A percentile compares a stretch with the other conserved stretches of the same genome.
These are phyloP conservation scores for Ustilago crameri DNA, from an alignment of 1,284 basidiomycete species.

Conservation along the genomic window DNA sequence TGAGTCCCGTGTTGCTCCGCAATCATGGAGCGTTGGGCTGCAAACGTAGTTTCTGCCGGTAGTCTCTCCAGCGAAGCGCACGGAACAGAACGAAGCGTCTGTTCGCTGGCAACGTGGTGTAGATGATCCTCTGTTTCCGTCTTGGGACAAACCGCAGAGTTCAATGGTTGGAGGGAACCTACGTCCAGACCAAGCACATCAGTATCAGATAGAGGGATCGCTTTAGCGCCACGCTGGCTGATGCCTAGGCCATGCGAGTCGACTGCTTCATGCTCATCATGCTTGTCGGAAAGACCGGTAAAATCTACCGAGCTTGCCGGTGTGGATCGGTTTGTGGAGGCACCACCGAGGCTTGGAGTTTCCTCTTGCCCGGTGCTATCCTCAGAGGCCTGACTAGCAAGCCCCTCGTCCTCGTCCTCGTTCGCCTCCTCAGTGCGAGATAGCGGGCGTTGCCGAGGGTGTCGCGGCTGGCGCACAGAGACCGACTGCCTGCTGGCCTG, in stretches of 20 bases:
- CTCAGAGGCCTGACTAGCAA: conserved; percentile 31
- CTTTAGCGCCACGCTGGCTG: conserved; percentile 3
- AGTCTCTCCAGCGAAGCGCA: conserved; percentile 5
- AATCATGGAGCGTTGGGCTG: conserved; percentile 3
- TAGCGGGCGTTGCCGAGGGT: conserved; percentile 25
- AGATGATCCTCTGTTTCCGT: conserved; percentile 30
- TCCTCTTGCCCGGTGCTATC: conserved; percentile 49
- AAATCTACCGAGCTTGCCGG: conserved; percentile 59
- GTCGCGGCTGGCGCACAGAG: conserved; percentile 4
- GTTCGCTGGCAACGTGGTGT: conserved; percentile 56
- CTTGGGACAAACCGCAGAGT: conserved; percentile 6
- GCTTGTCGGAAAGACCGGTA: conserved; percentile 14
- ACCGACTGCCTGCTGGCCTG: conserved; percentile 25
- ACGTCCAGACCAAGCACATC: conserved; percentile 25
- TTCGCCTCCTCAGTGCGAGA: conserved; percentile 31
- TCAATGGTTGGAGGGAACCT: conserved; percentile 14
- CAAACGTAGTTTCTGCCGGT: conserved; percentile 3
- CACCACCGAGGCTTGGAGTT: conserved; percentile 52
- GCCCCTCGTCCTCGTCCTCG: conserved; percentile 44
- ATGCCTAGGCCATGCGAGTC: conserved; percentile 40
- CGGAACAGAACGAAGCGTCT: conserved; percentile 54
- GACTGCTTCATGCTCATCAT: conserved; percentile 4
- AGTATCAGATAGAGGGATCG: background rate
- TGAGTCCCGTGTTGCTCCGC: background rate
- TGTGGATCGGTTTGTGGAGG: conserved; percentile 50